Evolutionary conservation across 1,284 basidiomycete species (phyloP).

Genomic region (Ceratobasidium sp.): DNA sequence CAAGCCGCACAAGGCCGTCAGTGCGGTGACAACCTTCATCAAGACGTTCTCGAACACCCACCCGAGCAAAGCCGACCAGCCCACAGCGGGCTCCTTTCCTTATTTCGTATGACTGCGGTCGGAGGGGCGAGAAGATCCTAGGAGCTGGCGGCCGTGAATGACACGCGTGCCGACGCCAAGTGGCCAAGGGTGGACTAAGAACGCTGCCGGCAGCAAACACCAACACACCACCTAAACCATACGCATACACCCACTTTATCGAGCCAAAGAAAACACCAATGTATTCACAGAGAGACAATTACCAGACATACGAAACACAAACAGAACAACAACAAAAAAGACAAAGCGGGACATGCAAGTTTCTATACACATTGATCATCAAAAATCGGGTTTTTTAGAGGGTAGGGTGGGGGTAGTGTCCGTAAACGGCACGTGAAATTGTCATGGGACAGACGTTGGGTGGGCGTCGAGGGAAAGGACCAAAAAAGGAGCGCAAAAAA

Average conservation of each 20-base stretch:
- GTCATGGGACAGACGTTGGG: not conserved
- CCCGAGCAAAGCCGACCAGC: not conserved
- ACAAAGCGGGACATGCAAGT: not conserved
- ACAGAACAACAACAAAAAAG: conserved; percentile 12
- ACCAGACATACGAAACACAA: conserved; percentile 44
- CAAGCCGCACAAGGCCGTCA: no score
- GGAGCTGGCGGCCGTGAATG: not conserved
- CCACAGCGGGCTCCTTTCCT: not conserved
- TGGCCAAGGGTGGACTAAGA: no score
- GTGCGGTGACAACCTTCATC: no score
- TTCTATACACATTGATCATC: conserved; percentile 13
- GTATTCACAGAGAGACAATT: conserved; percentile 33
- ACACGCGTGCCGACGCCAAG: no score
- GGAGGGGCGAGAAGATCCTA: not conserved
- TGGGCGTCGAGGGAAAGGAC: not conserved
- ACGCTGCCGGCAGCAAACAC: no score
- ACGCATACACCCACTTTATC: not conserved
- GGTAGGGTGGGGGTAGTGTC: not conserved
- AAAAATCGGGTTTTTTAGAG: not conserved
- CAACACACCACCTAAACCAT: not conserved
- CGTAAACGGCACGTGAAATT: not conserved
- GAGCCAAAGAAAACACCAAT: not conserved
- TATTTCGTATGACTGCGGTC: not conserved
- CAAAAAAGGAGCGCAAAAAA: conserved; percentile 17
- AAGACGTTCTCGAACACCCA: not conserved